Conservation (phyloP, 768 basidiomycete genomes). For the Serendipita sp. region DNA sequence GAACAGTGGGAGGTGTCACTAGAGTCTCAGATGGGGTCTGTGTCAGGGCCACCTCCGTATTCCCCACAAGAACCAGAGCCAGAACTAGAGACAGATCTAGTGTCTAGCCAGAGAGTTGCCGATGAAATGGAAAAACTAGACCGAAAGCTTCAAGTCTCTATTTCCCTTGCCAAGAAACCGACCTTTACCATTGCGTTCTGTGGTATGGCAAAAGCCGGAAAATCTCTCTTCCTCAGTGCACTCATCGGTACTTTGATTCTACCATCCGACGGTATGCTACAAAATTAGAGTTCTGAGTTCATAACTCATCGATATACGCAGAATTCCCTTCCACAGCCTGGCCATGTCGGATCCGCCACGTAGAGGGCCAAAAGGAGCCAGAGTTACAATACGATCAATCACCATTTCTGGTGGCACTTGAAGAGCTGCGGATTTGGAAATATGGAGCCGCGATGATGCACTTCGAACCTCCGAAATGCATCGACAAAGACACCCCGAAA, state of each 20-base stretch:
- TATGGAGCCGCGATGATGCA: neutral
- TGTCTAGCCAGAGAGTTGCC: neutral
- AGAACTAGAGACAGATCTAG: neutral
- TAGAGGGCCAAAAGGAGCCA: neutral
- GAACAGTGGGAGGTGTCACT: neutral
- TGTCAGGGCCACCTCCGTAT: neutral
- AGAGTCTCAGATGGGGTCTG: neutral
- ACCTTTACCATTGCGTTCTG: neutral
- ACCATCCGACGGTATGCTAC: neutral
- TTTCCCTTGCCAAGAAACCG: neutral
- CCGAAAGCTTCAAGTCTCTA: neutral
- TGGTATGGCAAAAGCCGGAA: conserved; percentile 4
- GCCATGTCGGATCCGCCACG: neutral
- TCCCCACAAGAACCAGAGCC: neutral
- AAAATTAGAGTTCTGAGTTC: no score
- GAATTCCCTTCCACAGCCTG: conserved; percentile 1
- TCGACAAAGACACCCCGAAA: no score
- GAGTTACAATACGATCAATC: neutral
- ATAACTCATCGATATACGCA: neutral
- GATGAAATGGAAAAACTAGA: neutral
- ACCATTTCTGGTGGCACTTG: neutral
- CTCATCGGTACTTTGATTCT: neutral
- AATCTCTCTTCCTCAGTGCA: neutral
- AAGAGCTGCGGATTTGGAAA: neutral
- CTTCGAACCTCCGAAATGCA: neutral